These are phyloP conservation scores for Penicillium crustosum DNA, from an alignment of 2,329 filamentous ascomycete species.

Conservation along the genomic window DNA sequence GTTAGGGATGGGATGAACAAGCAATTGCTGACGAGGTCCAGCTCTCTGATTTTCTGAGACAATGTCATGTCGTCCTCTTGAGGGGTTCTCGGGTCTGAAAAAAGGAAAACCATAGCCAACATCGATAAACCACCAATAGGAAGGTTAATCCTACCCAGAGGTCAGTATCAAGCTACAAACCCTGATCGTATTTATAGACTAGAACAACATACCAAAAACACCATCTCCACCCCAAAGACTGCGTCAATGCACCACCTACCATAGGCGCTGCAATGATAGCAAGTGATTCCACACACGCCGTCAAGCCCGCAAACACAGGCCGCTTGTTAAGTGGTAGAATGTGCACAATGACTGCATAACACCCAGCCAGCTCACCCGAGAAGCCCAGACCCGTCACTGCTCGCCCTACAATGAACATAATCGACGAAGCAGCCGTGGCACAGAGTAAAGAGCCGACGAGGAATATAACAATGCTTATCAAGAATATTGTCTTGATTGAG, in stretches of 20 bases:
- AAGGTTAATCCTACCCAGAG: conserved; percentile 30
- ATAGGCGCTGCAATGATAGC: conserved; percentile 31
- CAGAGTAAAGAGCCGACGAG: conserved; percentile 23
- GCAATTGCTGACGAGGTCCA: conserved; percentile 31
- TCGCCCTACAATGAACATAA: conserved; percentile 23
- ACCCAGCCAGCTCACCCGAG: conserved; percentile 19
- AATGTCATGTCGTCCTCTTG: conserved; percentile 14
- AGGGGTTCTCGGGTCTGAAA: conserved; percentile 19
- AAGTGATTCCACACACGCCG: conserved; percentile 27
- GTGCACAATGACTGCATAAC: conserved; percentile 16
- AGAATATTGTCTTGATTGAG: conserved; percentile 29
- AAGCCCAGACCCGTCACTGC: conserved; percentile 31
- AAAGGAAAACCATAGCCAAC: conserved; percentile 17
- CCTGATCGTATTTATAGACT: background rate
- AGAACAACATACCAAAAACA: conserved; percentile 30
- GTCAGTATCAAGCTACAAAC: background rate
- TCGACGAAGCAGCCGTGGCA: conserved; percentile 14
- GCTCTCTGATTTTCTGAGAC: conserved; percentile 26
- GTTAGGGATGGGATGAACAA: background rate
- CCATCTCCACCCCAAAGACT: conserved; percentile 38
- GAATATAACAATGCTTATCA: conserved; percentile 24
- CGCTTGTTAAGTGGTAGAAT: conserved; percentile 29
- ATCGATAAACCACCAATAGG: conserved; percentile 30
- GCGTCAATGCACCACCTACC: conserved; percentile 38
- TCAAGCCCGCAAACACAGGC: conserved; percentile 28